Evolutionary conservation across 768 basidiomycete species (phyloP).

Genomic region (Podaxis carcinomalis): DNA sequence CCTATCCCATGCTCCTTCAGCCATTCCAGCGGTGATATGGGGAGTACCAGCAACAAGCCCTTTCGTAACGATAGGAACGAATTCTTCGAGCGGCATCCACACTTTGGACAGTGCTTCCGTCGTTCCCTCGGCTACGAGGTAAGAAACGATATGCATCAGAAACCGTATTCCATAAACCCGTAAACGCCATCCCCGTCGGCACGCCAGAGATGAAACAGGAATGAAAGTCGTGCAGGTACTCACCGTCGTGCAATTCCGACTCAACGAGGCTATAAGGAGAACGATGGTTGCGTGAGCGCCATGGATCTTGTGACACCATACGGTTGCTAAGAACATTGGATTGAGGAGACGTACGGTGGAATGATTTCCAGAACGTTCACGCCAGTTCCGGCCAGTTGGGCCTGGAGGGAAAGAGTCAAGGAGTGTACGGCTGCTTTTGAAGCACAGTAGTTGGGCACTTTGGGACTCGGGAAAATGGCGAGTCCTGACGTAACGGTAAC

Average conservation of each 20-base stretch:
- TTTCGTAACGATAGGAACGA: constrained; percentile 30
- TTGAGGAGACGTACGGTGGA: constrained; percentile 42
- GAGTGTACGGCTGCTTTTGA: constrained; percentile 57
- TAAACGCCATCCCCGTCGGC: background rate
- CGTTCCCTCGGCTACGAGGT: constrained; percentile 45
- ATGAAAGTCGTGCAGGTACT: constrained; percentile 14
- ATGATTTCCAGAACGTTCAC: constrained; percentile 53
- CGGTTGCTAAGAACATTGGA: constrained; percentile 1
- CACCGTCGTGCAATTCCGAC: constrained; percentile 59
- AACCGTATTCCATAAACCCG: background rate
- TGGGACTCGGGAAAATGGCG: constrained; percentile 38
- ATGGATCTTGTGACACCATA: background rate
- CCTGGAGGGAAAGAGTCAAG: constrained; percentile 41
- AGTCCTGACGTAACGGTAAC: constrained; percentile 50
- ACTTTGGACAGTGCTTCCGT: constrained; percentile 41
- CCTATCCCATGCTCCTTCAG: constrained; percentile 21
- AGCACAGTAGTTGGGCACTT: constrained; percentile 48
- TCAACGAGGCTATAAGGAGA: constrained; percentile 42
- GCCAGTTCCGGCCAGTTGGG: constrained; percentile 43
- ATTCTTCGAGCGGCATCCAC: constrained; percentile 52
- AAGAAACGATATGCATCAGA: background rate
- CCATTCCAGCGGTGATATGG: constrained; percentile 22
- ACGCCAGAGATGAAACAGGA: background rate
- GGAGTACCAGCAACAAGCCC: constrained; percentile 24
- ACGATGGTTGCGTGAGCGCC: background rate